Evolutionary conservation across 345 rosid species (phyloP).

Genomic region (Aquilaria yunnanensis): DNA sequence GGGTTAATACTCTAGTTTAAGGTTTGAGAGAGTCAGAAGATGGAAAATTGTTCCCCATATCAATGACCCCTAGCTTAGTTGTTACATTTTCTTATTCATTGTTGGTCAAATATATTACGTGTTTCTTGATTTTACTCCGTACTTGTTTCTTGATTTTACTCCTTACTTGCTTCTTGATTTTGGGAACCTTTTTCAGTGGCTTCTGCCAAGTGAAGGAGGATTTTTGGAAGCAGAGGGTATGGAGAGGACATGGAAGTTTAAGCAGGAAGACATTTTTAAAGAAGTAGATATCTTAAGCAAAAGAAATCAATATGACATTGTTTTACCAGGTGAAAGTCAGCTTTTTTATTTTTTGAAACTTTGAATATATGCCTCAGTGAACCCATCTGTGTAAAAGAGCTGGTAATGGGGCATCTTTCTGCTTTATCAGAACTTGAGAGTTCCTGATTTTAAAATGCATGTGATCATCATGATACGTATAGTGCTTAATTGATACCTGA

Average conservation of each 20-base stretch:
- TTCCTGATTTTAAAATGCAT: no score
- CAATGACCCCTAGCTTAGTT: conserved; percentile 2
- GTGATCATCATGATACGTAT: no score
- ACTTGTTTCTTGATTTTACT: neutral
- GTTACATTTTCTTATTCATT: neutral
- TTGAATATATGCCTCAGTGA: neutral
- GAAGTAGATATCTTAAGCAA: conserved; percentile 59
- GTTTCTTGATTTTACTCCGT: neutral
- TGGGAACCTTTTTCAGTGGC: conserved; percentile 55
- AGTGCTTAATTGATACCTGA: no score
- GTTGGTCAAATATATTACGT: neutral
- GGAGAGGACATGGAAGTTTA: conserved; percentile 79
- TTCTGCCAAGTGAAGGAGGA: conserved; percentile 73
- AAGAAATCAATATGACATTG: conserved; percentile 75
- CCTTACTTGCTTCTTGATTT: neutral
- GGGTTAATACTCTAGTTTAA: no score
- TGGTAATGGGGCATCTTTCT: neutral
- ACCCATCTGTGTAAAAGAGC: no score
- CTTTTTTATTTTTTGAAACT: neutral
- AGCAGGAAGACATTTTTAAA: conserved; percentile 51
- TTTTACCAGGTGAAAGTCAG: conserved; percentile 63
- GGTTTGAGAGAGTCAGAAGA: no score
- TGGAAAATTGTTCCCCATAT: conserved; percentile 4
- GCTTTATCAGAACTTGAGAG: no score
- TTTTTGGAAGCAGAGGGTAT: conserved; percentile 82